Evolutionary conservation across 371 early-diverging fungal genomes (phyloP), one percentile per base, ranked within the genome.

Genomic region (Encephalitozoon romaleae): DNA sequence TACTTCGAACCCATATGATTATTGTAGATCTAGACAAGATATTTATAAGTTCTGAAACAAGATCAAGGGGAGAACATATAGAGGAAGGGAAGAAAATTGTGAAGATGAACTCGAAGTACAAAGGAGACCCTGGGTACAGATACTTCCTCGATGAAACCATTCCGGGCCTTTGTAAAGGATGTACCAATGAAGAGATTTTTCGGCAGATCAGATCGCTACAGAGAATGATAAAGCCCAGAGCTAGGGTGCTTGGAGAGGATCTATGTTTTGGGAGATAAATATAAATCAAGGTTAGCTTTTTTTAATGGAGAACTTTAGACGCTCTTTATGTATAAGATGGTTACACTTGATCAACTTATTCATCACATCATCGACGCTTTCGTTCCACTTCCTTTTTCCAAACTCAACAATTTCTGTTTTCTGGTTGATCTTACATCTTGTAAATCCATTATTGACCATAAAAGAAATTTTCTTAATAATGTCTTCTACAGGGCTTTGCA

Each of bases 271-370:
- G 21, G 34, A 59, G 34, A 59, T 59, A 59, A 59, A 59, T 9
- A 15, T n/a, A n/a, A 15, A 34, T 18, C 59, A 8, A 59, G 18
- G 34, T 47, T 28, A 69, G 25, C 49, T 38, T 51, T 51, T 28
- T 69, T 52, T 69, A 69, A 49, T 69, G 4, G 38, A 49, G 25
- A 32, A 11, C 12, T 51, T 18, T 12, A 69, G 49, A 15, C 52
- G 45, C 65, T 81, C 76, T 30, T 65, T 75, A 34, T 81, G 67
- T 43, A 81, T 81, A 42, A 81, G 38, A 67, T 83, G 80, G 30
- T 59, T 74, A n/a, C 77, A 80, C 67, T 78, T 77, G 32, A 82
- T 81, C 12, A 84, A 47, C n/a, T 72, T 77, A 49, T 80, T 77
- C 51, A 84, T 28, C n/a, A 81, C 76, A 25, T 45, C 18, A 26